Evolutionary conservation across 208 protist species (phyloP).

Genomic region (Trypanosomatidae sp.): DNA sequence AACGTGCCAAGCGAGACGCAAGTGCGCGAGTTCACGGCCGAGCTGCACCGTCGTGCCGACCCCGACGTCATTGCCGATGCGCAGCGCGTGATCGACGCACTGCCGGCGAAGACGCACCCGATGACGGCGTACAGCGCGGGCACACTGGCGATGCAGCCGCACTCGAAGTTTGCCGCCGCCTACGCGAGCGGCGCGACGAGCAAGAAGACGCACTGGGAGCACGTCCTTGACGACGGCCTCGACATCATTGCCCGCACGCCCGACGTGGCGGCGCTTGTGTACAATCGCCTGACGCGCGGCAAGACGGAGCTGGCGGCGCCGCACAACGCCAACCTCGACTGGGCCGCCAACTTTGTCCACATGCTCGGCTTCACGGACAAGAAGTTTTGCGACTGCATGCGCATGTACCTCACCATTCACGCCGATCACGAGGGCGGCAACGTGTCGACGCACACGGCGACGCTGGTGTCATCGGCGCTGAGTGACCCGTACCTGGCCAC

Average conservation of each 20-base stretch:
- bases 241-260: conserved; percentile 88
- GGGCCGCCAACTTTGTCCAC: conserved; percentile 90
- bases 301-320: conserved; percentile 24
- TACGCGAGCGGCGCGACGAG: conserved; percentile 88
- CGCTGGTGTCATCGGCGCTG: conserved; percentile 94
- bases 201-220: conserved; percentile 92
- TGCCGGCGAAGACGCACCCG: conserved; percentile 91
- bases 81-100: conserved; percentile 64
- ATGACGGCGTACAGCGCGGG: conserved; percentile 90
- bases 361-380: conserved; percentile 90
- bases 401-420: conserved; percentile 96
- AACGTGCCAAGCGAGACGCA: conserved; percentile 88
- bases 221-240: conserved; percentile 90
- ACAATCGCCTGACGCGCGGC: conserved; percentile 65
- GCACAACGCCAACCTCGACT: conserved; percentile 74
- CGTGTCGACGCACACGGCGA: conserved; percentile 95
- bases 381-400: conserved; percentile 95
- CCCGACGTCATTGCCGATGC: conserved; percentile 43
- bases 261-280: conserved; percentile 86
- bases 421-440: conserved; percentile 96
- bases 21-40: conserved; percentile 44
- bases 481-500: conserved; percentile 97
- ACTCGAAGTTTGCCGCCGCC: conserved; percentile 89
- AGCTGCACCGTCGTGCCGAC: conserved; percentile 77
- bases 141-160: conserved; percentile 86